Evolutionary conservation across 371 early-diverging fungal species (phyloP).

Genomic region (Mortierella sp.): DNA sequence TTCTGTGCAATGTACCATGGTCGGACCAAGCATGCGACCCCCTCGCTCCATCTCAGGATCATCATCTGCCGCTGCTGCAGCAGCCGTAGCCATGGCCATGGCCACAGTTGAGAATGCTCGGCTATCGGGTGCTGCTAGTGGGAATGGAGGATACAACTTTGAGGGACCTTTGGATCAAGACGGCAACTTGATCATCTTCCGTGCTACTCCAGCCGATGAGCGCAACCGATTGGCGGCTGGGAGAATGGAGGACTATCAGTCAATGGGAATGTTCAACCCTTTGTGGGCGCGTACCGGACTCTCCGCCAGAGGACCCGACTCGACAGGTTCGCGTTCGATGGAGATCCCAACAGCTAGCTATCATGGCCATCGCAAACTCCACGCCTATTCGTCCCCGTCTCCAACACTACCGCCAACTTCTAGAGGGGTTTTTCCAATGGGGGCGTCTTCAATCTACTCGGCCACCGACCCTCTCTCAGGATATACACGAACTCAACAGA

Average conservation of each 20-base stretch:
- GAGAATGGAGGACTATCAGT: slow-evolving; percentile 24
- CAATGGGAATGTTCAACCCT: slow-evolving; percentile 8
- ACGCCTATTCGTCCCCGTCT: not conserved
- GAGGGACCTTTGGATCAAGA: slow-evolving; percentile 19
- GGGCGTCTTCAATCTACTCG: not conserved
- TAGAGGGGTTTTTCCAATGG: not conserved
- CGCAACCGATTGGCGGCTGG: slow-evolving; percentile 2
- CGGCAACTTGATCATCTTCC: not conserved
- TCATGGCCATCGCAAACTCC: not conserved
- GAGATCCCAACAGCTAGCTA: not conserved
- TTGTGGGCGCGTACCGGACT: slow-evolving; percentile 22
- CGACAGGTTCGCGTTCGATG: slow-evolving; percentile 11
- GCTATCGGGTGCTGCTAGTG: slow-evolving; percentile 1
- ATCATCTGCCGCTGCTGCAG: slow-evolving; percentile 54
- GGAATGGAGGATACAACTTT: slow-evolving; percentile 11
- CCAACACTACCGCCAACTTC: not conserved
- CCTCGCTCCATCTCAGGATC: slow-evolving; percentile 48
- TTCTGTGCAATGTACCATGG: slow-evolving; percentile 48
- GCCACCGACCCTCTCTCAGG: slow-evolving; percentile 3
- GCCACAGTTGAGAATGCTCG: slow-evolving; percentile 45
- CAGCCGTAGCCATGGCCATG: slow-evolving; percentile 48
- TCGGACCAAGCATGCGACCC: slow-evolving; percentile 52
- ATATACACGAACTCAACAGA: not conserved
- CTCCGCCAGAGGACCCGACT: slow-evolving; percentile 18
- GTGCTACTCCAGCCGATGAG: slow-evolving; percentile 17